Conservation (phyloP, 345 rosid species). For the Eucalyptus urophylla region DNA sequence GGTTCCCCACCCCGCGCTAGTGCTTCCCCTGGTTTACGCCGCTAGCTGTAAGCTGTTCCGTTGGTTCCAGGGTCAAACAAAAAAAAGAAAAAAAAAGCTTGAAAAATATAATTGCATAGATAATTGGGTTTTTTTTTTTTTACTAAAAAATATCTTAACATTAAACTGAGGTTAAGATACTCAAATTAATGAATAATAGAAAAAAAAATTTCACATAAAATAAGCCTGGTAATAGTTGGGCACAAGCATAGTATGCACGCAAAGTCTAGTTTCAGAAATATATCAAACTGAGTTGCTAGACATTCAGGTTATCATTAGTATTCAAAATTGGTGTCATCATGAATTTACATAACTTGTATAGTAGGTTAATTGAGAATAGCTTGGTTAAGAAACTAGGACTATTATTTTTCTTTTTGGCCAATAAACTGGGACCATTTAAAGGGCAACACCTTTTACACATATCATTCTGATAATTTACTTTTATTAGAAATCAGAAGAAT, state of each 20-base stretch:
- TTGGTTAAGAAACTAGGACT: background rate
- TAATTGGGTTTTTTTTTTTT: background rate
- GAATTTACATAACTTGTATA: background rate
- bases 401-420: background rate
- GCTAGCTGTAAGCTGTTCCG: too few species aligned
- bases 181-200: background rate
- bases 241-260: background rate
- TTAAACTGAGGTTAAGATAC: background rate
- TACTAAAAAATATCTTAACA: background rate
- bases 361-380: background rate
- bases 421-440: background rate
- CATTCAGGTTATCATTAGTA: background rate
- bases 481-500: background rate
- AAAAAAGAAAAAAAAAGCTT: background rate
- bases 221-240: background rate
- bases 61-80: too few species aligned
- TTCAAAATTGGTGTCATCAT: background rate
- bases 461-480: background rate
- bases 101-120: background rate
- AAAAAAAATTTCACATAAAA: background rate
- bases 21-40: too few species aligned
- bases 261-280: background rate
- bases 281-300: background rate
- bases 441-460: background rate
- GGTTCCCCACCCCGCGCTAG: too few species aligned